Percentiles rank a stretch among this genome's conserved stretches.
Conservation (phyloP, 768 basidiomycete genomes). For the Suillus spraguei region DNA sequence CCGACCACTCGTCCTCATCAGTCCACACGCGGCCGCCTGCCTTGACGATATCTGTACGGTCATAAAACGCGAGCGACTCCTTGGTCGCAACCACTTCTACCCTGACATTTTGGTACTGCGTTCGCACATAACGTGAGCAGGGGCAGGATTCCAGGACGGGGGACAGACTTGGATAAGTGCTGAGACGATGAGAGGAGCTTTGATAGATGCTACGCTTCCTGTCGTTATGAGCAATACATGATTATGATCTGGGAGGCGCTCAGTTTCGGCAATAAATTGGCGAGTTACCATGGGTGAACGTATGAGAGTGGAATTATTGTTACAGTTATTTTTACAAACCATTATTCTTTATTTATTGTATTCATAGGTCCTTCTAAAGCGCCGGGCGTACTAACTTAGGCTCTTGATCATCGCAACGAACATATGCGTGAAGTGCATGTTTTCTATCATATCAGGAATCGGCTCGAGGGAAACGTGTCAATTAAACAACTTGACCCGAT, state of each 20-base stretch:
- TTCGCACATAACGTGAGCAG: background rate
- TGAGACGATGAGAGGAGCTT: slow-evolving; percentile 85
- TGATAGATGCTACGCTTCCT: slow-evolving; percentile 94
- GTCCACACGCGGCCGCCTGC: slow-evolving; percentile 76
- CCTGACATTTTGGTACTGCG: slow-evolving; percentile 71
- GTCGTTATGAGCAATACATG: slow-evolving; percentile 87
- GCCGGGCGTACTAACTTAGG: too few relatives aligned
- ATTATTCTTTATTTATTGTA: background rate
- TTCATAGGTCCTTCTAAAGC: background rate
- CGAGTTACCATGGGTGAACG: background rate
- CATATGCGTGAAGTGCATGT: too few relatives aligned
- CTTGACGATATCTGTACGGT: slow-evolving; percentile 48
- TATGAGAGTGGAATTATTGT: background rate
- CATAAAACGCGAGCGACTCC: slow-evolving; percentile 77
- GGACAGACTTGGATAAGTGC: slow-evolving; percentile 62
- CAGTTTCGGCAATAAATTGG: slow-evolving; percentile 31
- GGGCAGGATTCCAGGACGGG: background rate
- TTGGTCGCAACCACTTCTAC: slow-evolving; percentile 87
- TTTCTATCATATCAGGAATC: too few relatives aligned
- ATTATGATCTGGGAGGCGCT: slow-evolving; percentile 25
- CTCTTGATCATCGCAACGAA: too few relatives aligned
- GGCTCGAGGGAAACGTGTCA: too few relatives aligned
- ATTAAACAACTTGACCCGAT: too few relatives aligned
- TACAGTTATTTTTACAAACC: background rate
- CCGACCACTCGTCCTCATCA: slow-evolving; percentile 93